Evolutionary conservation across 441 rosid species (phyloP), one percentile per base, ranked within the genome.

Genomic region (Corymbia calophylla): DNA sequence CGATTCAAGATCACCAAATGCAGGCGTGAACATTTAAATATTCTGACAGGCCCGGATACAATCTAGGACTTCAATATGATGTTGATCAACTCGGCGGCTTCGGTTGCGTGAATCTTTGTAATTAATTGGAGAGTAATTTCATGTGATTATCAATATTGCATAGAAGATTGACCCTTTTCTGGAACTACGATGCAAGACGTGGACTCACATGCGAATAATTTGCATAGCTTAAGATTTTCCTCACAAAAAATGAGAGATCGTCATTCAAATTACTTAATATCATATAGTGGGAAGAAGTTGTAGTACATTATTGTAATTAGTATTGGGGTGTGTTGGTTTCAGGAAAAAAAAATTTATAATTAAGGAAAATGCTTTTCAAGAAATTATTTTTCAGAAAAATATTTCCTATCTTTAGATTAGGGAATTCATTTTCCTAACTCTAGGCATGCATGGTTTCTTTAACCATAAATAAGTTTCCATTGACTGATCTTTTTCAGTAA

Each of bases 401-500:
- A 6, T 64, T 64, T 15, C 35, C 35, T 32, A 7, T n/a, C 32
- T 29, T 64, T 29, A 7, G 21, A 17, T 64, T 64, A 64, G 32
- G 35, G 35, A 64, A 64, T 7, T n/a, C 73, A 31, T 64, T n/a
- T 15, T 64, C 32, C 73, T 15, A 15, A n/a, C 21, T 64, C 16
- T 0, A 64, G 16, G 5, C 73, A 3, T 64, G 35, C 19, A 64
- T 64, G 27, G 3, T 64, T 64, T 64, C 19, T n/a, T 64, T 7
- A 15, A 64, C 19, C 5, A 0, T 64, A 64, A 64, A 64, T n/a
- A 4, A 14, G 7, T 64, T n/a, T 64, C 5, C 3, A 64, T 32
- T 0, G 0, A 64, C 8, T 0, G 0, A 15, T 64, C 35, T n/a
- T 7, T 15, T n/a, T 64, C 19, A 15, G 9, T 21, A 1, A 0